Evolutionary conservation across 2,329 filamentous ascomycete species (phyloP), one percentile per base, ranked within the genome.

Genomic region (Saccharata proteae): DNA sequence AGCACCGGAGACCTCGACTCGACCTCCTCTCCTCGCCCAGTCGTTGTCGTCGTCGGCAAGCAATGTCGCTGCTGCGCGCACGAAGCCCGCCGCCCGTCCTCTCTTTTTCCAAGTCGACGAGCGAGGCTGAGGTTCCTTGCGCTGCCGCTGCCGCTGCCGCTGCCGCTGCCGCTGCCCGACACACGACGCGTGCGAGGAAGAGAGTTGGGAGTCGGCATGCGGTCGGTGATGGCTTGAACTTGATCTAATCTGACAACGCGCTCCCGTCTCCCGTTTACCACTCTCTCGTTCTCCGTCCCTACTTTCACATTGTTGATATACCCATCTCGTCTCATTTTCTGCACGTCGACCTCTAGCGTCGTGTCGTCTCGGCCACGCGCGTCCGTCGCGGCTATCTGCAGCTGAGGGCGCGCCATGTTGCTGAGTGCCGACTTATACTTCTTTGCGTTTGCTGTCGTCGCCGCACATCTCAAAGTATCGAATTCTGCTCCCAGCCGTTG

Each of bases 211-310:
- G 19, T 25, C 16, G 19, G 22, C 12, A 5, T 12, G 36, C 42
- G 30, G 48, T 55, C 58, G 43, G 46, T 69, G 65, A 65, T 43
- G 59, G 65, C 57, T 55, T 63, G 63, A 55, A 70, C 68, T 72
- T 72, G 67, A 71, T 72, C 67, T 71, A 71, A 71, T 71, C 67
- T 68, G 67, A 71, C 54, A 54, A 51, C 48, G 30, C 24, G 13
- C 11, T 18, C 13, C 9, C 6, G 7, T 21, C 7, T 7, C 19
- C n/a, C 7, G 19, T 21, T 21, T n/a, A 21, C 19, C n/a, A n/a
- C 19, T 29, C 13, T 29, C 6, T 5, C 13, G 16, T 3, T 14
- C 32, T 29, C 16, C n/a, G 19, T 21, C 19, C 19, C 19, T n/a
- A n/a, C 19, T 21, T n/a, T n/a, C n/a, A n/a, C n/a, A n/a, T n/a